These are phyloP conservation scores for Diaporthe sp. DNA, from an alignment of 2,329 filamentous ascomycete genomes.

Conservation along the genomic window DNA sequence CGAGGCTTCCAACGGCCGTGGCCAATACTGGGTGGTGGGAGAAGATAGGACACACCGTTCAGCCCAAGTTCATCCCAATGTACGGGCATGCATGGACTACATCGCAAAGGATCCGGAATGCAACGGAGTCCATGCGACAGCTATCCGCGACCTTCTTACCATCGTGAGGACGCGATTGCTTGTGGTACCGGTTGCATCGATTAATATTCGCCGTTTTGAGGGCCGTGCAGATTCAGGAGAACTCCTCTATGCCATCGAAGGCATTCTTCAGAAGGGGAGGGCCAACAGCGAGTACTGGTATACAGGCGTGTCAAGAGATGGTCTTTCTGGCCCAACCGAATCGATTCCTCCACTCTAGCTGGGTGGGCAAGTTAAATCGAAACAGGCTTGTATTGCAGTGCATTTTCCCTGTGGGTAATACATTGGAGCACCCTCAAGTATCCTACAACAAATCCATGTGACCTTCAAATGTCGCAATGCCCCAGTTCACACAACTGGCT, in stretches of 20 bases:
- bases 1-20: no score
- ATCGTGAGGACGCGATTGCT: background rate
- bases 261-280: background rate
- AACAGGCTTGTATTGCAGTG: no score
- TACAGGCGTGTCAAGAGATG: background rate
- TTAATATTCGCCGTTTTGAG: background rate
- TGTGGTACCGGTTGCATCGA: background rate
- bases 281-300: background rate
- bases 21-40: slow-evolving; percentile 2
- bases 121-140: background rate
- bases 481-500: no score
- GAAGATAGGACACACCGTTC: no score
- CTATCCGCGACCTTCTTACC: background rate
- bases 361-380: no score
- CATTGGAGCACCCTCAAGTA: no score
- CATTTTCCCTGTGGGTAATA: no score
- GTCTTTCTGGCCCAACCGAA: background rate
- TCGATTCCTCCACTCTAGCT: background rate
- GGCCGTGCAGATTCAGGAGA: background rate
- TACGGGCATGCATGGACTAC: background rate
- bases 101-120: slow-evolving; percentile 2
- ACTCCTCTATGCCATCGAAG: background rate
- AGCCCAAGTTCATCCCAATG: background rate
- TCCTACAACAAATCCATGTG: no score
- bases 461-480: no score